phyloP scores from a whole-genome alignment of 192 early-diverging fungal genomes.

The Linnemannia exigua region DNA sequence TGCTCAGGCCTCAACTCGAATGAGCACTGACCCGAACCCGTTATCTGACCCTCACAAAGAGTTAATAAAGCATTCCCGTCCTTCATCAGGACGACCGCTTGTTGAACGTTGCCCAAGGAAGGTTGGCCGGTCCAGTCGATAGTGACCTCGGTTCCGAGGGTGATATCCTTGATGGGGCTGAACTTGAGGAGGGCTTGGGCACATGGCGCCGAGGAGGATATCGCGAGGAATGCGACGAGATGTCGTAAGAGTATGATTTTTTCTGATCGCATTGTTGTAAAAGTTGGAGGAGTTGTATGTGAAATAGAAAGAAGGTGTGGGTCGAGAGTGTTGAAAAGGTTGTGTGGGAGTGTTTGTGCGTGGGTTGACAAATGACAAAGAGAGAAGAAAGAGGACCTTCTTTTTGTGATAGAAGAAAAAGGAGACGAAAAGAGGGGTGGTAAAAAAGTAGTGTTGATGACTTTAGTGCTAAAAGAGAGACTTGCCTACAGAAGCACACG shows the following conservation, averaged over 20 bases:
- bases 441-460: background rate
- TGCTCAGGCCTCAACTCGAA: background rate
- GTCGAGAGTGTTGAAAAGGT: too few species aligned
- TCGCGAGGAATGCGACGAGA: background rate
- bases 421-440: background rate
- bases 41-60: constrained; percentile 13
- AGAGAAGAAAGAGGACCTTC: background rate
- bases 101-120: constrained; percentile 7
- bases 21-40: constrained; percentile 20
- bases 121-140: constrained; percentile 20
- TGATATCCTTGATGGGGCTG: background rate
- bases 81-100: constrained; percentile 4
- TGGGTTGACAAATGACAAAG: background rate
- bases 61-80: constrained; percentile 2
- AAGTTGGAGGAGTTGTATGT: background rate
- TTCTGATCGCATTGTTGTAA: background rate
- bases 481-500: background rate
- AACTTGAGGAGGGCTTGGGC: constrained; percentile 14
- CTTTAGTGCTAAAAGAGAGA: background rate
- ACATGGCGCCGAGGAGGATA: background rate
- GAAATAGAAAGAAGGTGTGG: background rate
- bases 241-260: background rate
- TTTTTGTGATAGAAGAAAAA: background rate
- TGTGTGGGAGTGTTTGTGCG: too few species aligned
- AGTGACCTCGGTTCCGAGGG: constrained; percentile 8